phyloP scores from a whole-genome alignment of 345 rosid species.

The Eucalyptus albens region DNA sequence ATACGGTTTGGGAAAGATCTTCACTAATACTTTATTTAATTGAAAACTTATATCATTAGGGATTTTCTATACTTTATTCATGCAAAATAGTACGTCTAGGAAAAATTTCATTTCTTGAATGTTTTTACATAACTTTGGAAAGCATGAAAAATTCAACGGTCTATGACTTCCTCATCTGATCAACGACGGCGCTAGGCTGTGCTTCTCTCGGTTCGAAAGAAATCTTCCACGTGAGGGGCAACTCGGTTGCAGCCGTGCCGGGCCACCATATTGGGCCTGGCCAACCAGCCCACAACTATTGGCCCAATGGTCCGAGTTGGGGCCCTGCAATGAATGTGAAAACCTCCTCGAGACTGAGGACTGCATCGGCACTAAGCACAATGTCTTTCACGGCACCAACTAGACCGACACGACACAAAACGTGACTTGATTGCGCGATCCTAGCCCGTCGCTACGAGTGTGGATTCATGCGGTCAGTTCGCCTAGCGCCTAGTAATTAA shows the following conservation, averaged over 20 bases:
- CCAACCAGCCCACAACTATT: not conserved
- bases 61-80: not conserved
- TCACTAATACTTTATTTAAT: not conserved
- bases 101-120: not conserved
- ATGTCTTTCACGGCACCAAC: not conserved
- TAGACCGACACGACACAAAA: not conserved
- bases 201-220: conserved; percentile 75
- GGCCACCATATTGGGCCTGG: not conserved
- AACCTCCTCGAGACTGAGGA: not conserved
- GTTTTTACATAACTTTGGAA: conserved; percentile 33
- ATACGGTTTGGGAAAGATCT: not conserved
- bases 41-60: not conserved
- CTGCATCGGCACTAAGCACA: not conserved
- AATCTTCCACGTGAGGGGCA: conserved; percentile 69
- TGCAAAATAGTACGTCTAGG: not conserved
- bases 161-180: conserved; percentile 79
- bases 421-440: not conserved
- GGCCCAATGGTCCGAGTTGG: not conserved
- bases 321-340: not conserved
- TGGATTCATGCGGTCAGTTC: not conserved
- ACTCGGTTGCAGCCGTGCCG: conserved; percentile 35
- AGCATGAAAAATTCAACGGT: conserved; percentile 14
- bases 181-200: conserved; percentile 60
- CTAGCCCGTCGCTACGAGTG: not conserved
- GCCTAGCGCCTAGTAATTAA: not conserved